These are phyloP conservation scores for Lentinula guzmanii DNA, from an alignment of 768 basidiomycete species.

Conservation along the genomic window DNA sequence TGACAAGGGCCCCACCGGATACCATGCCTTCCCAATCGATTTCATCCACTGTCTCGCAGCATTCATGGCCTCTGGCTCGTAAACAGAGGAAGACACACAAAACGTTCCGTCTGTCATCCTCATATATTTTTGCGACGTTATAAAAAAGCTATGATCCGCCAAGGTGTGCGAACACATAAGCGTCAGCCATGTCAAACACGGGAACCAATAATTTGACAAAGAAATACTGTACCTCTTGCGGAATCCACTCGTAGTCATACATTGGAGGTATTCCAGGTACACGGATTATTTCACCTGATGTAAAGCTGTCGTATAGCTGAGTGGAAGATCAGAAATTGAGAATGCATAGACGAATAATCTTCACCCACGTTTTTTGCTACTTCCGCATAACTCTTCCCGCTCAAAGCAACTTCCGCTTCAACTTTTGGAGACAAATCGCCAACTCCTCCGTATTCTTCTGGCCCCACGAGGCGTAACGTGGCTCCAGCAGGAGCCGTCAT, in stretches of 20 bases:
- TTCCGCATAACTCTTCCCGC: background rate
- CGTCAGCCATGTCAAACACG: no score
- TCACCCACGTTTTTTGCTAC: background rate
- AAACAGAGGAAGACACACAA: slow-evolving; percentile 1
- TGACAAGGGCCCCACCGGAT: slow-evolving; percentile 1
- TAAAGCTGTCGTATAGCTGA: background rate
- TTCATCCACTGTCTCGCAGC: background rate
- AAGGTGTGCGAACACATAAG: no score
- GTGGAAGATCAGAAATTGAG: background rate
- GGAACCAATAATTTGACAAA: no score
- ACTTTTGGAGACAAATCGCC: background rate
- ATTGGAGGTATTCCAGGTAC: slow-evolving; percentile 1
- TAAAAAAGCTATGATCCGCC: background rate
- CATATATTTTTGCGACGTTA: background rate
- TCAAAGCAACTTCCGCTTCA: background rate
- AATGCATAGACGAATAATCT: background rate
- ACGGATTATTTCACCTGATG: background rate
- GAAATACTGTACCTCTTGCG: background rate
- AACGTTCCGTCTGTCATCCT: background rate
- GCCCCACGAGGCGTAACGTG: background rate
- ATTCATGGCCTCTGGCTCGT: slow-evolving; percentile 1
- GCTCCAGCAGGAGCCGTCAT: slow-evolving; percentile 4
- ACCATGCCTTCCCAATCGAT: background rate
- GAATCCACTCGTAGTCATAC: slow-evolving; percentile 6
- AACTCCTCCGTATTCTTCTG: background rate